phyloP scores from a whole-genome alignment of 129 eudicot genomes.

The Helianthus tuberosus region DNA sequence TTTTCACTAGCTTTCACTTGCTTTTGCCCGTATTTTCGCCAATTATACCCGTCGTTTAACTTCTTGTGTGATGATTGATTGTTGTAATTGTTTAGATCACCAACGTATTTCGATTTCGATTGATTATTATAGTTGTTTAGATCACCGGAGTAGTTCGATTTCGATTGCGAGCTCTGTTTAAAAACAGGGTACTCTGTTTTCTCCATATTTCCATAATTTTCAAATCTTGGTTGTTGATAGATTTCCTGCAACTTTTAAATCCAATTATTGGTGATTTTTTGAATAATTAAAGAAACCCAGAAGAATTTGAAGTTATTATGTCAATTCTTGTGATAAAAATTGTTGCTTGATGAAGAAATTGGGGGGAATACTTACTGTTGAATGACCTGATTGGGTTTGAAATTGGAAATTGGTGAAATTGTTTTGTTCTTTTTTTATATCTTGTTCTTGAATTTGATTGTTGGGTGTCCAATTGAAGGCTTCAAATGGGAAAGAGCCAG shows the following conservation, averaged over 20 bases:
- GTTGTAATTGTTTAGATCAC: constrained; percentile 18
- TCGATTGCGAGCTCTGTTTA: constrained; percentile 28
- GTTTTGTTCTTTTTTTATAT: constrained; percentile 39
- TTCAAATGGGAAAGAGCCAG: constrained; percentile 69
- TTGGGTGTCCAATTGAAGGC: constrained; percentile 53
- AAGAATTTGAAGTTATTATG: background rate
- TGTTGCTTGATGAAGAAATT: constrained; percentile 3
- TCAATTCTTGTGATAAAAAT: background rate
- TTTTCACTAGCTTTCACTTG: constrained; percentile 88
- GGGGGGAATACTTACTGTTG: constrained; percentile 26
- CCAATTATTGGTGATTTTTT: background rate
- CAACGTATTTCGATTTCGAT: constrained; percentile 25
- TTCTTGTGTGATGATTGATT: constrained; percentile 47
- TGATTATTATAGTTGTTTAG: constrained; percentile 32
- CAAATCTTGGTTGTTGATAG: constrained; percentile 43
- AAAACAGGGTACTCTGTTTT: constrained; percentile 41
- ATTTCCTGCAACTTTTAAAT: constrained; percentile 44
- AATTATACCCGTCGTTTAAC: constrained; percentile 74
- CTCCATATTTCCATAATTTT: constrained; percentile 24
- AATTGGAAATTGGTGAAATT: constrained; percentile 64
- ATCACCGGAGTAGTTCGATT: constrained; percentile 21
- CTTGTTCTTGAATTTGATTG: constrained; percentile 38
- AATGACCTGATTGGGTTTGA: constrained; percentile 37
- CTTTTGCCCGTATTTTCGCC: constrained; percentile 92
- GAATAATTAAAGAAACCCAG: background rate